These are phyloP conservation scores for Fusarium sp. DNA, from an alignment of 2,329 filamentous ascomycete species.

Conservation along the genomic window DNA sequence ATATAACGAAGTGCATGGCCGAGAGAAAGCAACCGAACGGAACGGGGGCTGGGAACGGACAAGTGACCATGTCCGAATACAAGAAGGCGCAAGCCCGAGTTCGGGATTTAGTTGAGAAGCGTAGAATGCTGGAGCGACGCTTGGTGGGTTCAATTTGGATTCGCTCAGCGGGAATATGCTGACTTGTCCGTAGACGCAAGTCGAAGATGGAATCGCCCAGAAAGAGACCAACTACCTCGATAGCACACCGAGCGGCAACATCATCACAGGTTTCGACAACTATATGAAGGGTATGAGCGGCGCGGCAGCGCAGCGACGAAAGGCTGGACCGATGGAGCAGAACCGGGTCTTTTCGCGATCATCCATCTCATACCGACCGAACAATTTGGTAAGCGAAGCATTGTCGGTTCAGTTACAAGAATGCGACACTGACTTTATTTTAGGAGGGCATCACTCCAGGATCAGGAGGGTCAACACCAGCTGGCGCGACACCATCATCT, in stretches of 20 bases:
- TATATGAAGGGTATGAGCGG: constrained; percentile 90
- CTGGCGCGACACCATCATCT: constrained; percentile 59
- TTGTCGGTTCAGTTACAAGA: background rate
- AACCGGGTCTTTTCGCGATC: constrained; percentile 79
- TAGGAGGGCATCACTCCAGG: constrained; percentile 47
- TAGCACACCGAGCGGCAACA: constrained; percentile 89
- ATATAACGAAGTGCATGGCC: constrained; percentile 45
- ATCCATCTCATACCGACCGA: constrained; percentile 69
- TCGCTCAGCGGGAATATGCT: constrained; percentile 48
- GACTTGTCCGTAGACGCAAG: constrained; percentile 47
- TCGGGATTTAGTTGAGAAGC: constrained; percentile 60
- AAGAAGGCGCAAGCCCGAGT: constrained; percentile 62
- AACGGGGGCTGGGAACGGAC: constrained; percentile 43
- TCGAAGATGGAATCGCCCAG: constrained; percentile 84
- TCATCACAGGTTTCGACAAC: constrained; percentile 96
- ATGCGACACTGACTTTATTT: constrained; percentile 10
- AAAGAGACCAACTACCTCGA: constrained; percentile 92
- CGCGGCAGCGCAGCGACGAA: constrained; percentile 71
- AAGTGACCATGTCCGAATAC: constrained; percentile 59
- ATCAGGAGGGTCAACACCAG: constrained; percentile 55
- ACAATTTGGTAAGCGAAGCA: constrained; percentile 48
- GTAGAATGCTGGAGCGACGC: constrained; percentile 52
- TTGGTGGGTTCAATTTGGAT: constrained; percentile 47
- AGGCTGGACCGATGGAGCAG: constrained; percentile 72
- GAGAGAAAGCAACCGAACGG: constrained; percentile 48